Evolutionary conservation across 2,329 filamentous ascomycete species (phyloP).

Genomic region (Aspergillus japonicus): DNA sequence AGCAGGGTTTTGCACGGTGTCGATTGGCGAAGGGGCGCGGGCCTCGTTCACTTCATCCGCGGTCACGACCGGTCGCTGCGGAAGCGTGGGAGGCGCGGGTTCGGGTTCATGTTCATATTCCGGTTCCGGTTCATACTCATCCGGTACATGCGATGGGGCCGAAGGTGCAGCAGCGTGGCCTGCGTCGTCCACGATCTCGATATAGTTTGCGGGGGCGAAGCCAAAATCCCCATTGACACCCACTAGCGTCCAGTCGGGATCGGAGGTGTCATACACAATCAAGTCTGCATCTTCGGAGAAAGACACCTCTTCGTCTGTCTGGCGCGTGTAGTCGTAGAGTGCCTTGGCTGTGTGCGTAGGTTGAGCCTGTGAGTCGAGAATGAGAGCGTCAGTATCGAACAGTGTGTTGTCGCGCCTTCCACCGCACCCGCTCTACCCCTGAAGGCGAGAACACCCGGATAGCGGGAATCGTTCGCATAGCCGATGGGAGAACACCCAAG

Average conservation of each 20-base stretch:
- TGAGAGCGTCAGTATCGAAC: slow-evolving; percentile 8
- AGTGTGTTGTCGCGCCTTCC: slow-evolving; percentile 8
- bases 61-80: slow-evolving; percentile 28
- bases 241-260: slow-evolving; percentile 95
- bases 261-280: slow-evolving; percentile 82
- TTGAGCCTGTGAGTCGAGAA: slow-evolving; percentile 53
- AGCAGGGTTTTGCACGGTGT: slow-evolving; percentile 50
- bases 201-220: slow-evolving; percentile 95
- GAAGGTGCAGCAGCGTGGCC: slow-evolving; percentile 34
- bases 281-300: slow-evolving; percentile 86
- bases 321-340: slow-evolving; percentile 96
- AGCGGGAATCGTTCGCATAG: background rate
- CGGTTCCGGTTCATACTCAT: background rate
- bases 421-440: slow-evolving; percentile 16
- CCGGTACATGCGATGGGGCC: slow-evolving; percentile 19
- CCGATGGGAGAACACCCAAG: background rate
- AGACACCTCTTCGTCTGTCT: slow-evolving; percentile 96
- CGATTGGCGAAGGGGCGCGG: slow-evolving; percentile 38
- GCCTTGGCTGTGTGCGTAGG: slow-evolving; percentile 73
- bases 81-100: slow-evolving; percentile 43
- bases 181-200: slow-evolving; percentile 63
- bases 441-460: slow-evolving; percentile 8
- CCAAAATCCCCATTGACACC: slow-evolving; percentile 82
- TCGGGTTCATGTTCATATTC: slow-evolving; percentile 22
- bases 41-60: slow-evolving; percentile 29